Conservation (phyloP, 2,329 filamentous ascomycete genomes). For the Balansia obtecta region DNA sequence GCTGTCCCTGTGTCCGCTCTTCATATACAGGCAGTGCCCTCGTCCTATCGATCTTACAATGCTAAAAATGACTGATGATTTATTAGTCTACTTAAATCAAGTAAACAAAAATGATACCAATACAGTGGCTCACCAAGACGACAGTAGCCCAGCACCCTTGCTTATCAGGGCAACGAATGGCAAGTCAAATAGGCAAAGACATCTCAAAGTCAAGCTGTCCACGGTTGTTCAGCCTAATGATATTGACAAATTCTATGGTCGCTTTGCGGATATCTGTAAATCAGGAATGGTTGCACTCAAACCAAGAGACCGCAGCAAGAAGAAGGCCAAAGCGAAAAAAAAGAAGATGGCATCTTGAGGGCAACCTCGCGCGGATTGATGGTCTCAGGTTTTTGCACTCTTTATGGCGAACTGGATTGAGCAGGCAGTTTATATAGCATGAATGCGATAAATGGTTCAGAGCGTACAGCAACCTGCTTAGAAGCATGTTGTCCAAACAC, state of each 20-base stretch:
- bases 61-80: not conserved
- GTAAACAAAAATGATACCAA: constrained; percentile 23
- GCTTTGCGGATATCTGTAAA: constrained; percentile 88
- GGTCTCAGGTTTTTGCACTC: no score
- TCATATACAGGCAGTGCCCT: no score
- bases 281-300: constrained; percentile 78
- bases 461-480: no score
- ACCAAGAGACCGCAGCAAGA: constrained; percentile 84
- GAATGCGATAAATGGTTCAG: no score
- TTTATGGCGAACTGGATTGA: not conserved
- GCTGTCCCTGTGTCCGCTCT: no score
- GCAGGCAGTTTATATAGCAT: not conserved
- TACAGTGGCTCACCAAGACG: constrained; percentile 47
- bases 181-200: constrained; percentile 45
- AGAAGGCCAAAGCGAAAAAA: constrained; percentile 66
- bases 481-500: no score
- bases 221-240: constrained; percentile 69
- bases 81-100: not conserved
- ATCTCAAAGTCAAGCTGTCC: constrained; percentile 59
- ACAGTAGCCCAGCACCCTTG: constrained; percentile 51
- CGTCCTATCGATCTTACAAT: not conserved
- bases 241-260: constrained; percentile 67
- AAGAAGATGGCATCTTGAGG: constrained; percentile 36
- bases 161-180: constrained; percentile 79
- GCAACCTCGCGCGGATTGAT: not conserved